phyloP scores from a whole-genome alignment of 345 rosid genomes.

The Eucalyptus cloeziana region DNA sequence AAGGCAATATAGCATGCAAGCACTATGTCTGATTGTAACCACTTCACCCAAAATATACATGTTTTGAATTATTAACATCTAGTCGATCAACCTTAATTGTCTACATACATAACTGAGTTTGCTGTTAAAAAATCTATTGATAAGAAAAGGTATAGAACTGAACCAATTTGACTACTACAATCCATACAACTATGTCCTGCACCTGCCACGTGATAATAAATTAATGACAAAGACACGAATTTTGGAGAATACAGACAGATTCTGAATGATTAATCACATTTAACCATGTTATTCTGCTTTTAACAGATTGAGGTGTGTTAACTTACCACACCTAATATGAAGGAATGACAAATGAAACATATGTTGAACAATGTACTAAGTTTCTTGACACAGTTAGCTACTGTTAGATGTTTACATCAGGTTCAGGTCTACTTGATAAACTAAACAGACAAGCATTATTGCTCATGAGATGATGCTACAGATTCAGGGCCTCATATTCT shows the following conservation, averaged over 20 bases:
- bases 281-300: neutral
- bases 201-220: neutral
- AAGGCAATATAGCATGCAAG: neutral
- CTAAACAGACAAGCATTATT: neutral
- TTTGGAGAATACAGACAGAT: neutral
- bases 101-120: neutral
- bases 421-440: neutral
- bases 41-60: neutral
- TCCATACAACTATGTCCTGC: neutral
- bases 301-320: neutral
- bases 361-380: neutral
- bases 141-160: neutral
- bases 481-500: neutral
- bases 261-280: neutral
- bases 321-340: neutral
- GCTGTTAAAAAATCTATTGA: neutral
- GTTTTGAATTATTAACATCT: neutral
- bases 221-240: neutral
- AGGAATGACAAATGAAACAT: neutral
- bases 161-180: neutral
- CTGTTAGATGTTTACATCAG: neutral
- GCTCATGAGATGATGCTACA: neutral
- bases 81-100: neutral
- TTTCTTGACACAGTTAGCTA: neutral
- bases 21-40: neutral